Evolutionary conservation across 495 filamentous ascomycete genomes (phyloP).

Genomic region (Saxophila tyrrhenica): DNA sequence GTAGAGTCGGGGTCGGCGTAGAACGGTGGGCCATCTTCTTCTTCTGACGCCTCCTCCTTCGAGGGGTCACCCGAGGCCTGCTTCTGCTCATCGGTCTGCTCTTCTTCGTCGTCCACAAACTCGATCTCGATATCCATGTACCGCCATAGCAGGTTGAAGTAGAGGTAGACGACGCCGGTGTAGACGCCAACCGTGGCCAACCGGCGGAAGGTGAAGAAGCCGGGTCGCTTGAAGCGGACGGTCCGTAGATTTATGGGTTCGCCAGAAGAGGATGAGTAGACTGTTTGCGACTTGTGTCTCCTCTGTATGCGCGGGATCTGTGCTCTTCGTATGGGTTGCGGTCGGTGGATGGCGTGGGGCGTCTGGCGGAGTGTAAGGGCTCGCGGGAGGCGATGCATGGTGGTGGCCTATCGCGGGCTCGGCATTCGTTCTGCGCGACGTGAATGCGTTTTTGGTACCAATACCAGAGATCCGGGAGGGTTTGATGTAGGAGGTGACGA

Average conservation of each 20-base stretch:
- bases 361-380: slow-evolving; percentile 14
- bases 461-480: neutral
- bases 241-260: slow-evolving; percentile 16
- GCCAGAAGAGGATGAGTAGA: neutral
- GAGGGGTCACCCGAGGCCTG: neutral
- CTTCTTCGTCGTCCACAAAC: slow-evolving; percentile 12
- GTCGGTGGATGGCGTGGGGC: neutral
- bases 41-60: slow-evolving; percentile 11
- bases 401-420: neutral
- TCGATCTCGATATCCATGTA: slow-evolving; percentile 19
- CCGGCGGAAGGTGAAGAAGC: slow-evolving; percentile 17
- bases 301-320: neutral
- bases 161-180: slow-evolving; percentile 8
- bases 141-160: slow-evolving; percentile 8
- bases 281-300: neutral
- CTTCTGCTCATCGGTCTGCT: slow-evolving; percentile 7
- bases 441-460: neutral
- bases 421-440: neutral
- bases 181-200: slow-evolving; percentile 9
- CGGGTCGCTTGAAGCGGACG: slow-evolving; percentile 22
- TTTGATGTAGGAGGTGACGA: too few species aligned
- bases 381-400: slow-evolving; percentile 18
- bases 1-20: slow-evolving; percentile 29
- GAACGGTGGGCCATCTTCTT: slow-evolving; percentile 20
- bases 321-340: neutral